A percentile compares a stretch with the other conserved stretches of the same genome.
Conservation (phyloP, 805 yeast genomes). For the Saccharomycopsis amapae region DNA sequence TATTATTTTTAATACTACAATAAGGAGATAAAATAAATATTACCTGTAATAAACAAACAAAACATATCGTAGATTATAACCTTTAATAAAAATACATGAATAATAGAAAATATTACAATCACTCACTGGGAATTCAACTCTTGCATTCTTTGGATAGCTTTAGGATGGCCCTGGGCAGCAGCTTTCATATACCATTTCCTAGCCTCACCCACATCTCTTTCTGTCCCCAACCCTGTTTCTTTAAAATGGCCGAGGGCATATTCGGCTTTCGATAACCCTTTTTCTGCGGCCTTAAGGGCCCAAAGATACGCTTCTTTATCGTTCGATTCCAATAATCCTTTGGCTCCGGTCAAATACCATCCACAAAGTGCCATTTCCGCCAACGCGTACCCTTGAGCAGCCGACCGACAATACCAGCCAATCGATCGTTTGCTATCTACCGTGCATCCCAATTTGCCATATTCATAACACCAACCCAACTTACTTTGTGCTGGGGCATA, state of each 20-base stretch:
- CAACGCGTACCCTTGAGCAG: slow-evolving; percentile 55
- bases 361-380: slow-evolving; percentile 70
- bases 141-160: slow-evolving; percentile 34
- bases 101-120: too few relatives aligned
- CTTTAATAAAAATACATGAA: too few relatives aligned
- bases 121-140: too few relatives aligned
- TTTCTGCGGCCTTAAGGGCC: slow-evolving; percentile 57
- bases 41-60: too few relatives aligned
- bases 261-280: slow-evolving; percentile 54
- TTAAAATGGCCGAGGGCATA: slow-evolving; percentile 63
- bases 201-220: slow-evolving; percentile 37
- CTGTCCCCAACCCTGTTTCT: slow-evolving; percentile 59
- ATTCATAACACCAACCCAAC: slow-evolving; percentile 66
- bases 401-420: slow-evolving; percentile 70
- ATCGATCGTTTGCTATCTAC: slow-evolving; percentile 52
- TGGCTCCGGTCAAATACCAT: slow-evolving; percentile 70
- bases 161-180: slow-evolving; percentile 53
- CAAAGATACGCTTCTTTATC: slow-evolving; percentile 61
- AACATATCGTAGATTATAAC: too few relatives aligned
- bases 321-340: slow-evolving; percentile 44
- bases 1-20: too few relatives aligned
- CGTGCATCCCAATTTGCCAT: slow-evolving; percentile 49
- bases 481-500: slow-evolving; percentile 64
- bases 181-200: slow-evolving; percentile 48
- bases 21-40: too few relatives aligned